Conservation (phyloP, 2,329 filamentous ascomycete genomes). For the Venturia effusa region DNA sequence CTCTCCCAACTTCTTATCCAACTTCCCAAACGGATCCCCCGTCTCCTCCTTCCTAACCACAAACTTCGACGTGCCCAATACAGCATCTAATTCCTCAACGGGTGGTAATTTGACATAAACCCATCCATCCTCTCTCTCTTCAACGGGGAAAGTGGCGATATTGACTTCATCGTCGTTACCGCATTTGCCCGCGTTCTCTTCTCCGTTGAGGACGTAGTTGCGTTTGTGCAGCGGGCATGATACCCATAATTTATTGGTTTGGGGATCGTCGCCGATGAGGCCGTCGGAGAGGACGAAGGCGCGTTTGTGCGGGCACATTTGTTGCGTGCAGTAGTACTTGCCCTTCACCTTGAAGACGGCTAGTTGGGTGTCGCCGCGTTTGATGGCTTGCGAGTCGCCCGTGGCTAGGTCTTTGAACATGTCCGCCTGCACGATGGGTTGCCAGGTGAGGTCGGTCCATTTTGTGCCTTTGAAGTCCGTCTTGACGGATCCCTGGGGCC, state of each 20-base stretch:
- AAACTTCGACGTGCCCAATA: slow-evolving; percentile 70
- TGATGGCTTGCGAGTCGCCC: slow-evolving; percentile 65
- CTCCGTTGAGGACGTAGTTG: slow-evolving; percentile 66
- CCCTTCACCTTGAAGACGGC: slow-evolving; percentile 77
- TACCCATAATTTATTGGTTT: slow-evolving; percentile 62
- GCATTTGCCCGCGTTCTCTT: slow-evolving; percentile 55
- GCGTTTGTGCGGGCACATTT: slow-evolving; percentile 91
- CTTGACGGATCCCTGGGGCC: slow-evolving; percentile 56
- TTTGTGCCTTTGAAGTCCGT: slow-evolving; percentile 62
- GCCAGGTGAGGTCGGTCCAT: slow-evolving; percentile 64
- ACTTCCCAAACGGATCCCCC: slow-evolving; percentile 40
- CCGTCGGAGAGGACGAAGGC: slow-evolving; percentile 84
- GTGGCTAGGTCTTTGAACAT: slow-evolving; percentile 62
- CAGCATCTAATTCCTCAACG: slow-evolving; percentile 66
- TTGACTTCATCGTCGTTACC: slow-evolving; percentile 63
- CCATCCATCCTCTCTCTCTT: slow-evolving; percentile 64
- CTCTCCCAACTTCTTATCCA: slow-evolving; percentile 46
- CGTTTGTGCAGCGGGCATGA: slow-evolving; percentile 84
- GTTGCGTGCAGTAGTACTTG: slow-evolving; percentile 74
- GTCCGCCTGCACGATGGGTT: slow-evolving; percentile 61
- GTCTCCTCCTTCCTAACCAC: slow-evolving; percentile 64
- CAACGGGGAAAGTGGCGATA: slow-evolving; percentile 71
- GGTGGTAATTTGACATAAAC: slow-evolving; percentile 74
- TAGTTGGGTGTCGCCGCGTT: slow-evolving; percentile 80
- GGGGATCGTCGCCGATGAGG: slow-evolving; percentile 58